phyloP scores from a whole-genome alignment of 495 filamentous ascomycete species.

The Saxophila tyrrhenica region DNA sequence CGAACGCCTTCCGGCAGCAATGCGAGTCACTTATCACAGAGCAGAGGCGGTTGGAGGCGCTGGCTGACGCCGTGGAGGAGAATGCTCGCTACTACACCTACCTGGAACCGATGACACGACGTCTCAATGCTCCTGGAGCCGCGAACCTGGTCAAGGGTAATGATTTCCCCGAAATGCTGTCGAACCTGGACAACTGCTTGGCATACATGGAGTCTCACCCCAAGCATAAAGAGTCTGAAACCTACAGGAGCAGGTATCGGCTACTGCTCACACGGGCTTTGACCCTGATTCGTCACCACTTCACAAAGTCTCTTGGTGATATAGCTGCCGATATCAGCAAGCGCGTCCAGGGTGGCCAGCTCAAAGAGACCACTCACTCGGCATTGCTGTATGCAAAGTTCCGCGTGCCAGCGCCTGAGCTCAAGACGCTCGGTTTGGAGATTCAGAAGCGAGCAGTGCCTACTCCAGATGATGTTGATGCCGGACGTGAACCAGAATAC shows the following conservation, averaged over 20 bases:
- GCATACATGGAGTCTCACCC: slow-evolving; percentile 77
- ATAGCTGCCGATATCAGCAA: slow-evolving; percentile 58
- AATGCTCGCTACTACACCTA: slow-evolving; percentile 88
- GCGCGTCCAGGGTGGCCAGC: slow-evolving; percentile 55
- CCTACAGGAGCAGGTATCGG: slow-evolving; percentile 63
- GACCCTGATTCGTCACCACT: slow-evolving; percentile 76
- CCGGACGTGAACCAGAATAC: slow-evolving; percentile 54
- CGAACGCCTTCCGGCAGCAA: slow-evolving; percentile 77
- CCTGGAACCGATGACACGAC: slow-evolving; percentile 77
- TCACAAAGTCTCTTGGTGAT: slow-evolving; percentile 60
- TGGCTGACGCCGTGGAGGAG: slow-evolving; percentile 70
- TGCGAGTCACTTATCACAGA: slow-evolving; percentile 76
- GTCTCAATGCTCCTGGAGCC: slow-evolving; percentile 84
- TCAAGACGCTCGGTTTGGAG: slow-evolving; percentile 55
- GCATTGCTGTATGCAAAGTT: slow-evolving; percentile 71
- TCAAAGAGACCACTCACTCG: slow-evolving; percentile 68
- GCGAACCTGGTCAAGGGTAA: slow-evolving; percentile 67
- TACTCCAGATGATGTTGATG: slow-evolving; percentile 46
- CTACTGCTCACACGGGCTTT: slow-evolving; percentile 60
- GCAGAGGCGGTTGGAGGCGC: slow-evolving; percentile 58
- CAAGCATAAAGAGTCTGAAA: slow-evolving; percentile 71
- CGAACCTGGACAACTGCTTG: slow-evolving; percentile 75
- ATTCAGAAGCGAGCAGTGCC: slow-evolving; percentile 55
- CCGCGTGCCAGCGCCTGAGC: slow-evolving; percentile 52
- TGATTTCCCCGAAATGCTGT: slow-evolving; percentile 74